Conservation (phyloP, 768 basidiomycete species). For the Xerocomus spinulosus region DNA sequence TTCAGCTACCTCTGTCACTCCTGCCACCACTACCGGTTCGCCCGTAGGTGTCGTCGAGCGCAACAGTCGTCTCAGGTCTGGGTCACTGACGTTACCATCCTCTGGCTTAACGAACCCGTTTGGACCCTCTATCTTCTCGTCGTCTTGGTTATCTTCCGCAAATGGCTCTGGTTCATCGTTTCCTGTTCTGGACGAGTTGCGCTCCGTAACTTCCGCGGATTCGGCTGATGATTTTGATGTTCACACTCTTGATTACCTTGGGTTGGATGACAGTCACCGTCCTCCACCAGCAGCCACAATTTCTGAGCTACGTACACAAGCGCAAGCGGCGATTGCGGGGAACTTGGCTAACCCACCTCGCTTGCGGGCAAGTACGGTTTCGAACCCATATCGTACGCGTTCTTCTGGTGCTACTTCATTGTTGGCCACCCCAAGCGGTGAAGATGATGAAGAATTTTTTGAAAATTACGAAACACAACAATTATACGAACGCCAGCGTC, state of each 20-base stretch:
- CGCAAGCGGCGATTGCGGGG: constrained; percentile 84
- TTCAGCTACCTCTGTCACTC: constrained; percentile 60
- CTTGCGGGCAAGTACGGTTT: constrained; percentile 86
- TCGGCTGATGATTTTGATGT: constrained; percentile 86
- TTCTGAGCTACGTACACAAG: constrained; percentile 83
- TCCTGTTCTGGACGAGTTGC: constrained; percentile 72
- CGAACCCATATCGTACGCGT: constrained; percentile 80
- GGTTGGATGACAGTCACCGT: constrained; percentile 76
- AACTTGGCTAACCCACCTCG: constrained; percentile 78
- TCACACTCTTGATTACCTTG: constrained; percentile 94
- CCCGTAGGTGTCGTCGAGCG: constrained; percentile 44
- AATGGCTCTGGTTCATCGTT: constrained; percentile 54
- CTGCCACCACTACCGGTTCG: constrained; percentile 42
- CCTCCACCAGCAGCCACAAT: constrained; percentile 82
- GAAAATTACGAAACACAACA: constrained; percentile 47
- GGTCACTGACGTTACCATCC: constrained; percentile 83
- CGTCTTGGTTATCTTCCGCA: constrained; percentile 76
- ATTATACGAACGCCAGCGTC: constrained; percentile 48
- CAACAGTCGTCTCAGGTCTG: constrained; percentile 84
- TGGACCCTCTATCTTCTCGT: constrained; percentile 84
- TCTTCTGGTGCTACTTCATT: constrained; percentile 57
- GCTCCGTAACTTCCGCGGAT: constrained; percentile 75
- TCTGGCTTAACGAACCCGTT: constrained; percentile 78
- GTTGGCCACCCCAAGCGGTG: constrained; percentile 55
- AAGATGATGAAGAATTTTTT: constrained; percentile 76